Evolutionary conservation across 805 yeast species (phyloP), one percentile per base, ranked within the genome.

Genomic region (Saccharomyces eubayanus): DNA sequence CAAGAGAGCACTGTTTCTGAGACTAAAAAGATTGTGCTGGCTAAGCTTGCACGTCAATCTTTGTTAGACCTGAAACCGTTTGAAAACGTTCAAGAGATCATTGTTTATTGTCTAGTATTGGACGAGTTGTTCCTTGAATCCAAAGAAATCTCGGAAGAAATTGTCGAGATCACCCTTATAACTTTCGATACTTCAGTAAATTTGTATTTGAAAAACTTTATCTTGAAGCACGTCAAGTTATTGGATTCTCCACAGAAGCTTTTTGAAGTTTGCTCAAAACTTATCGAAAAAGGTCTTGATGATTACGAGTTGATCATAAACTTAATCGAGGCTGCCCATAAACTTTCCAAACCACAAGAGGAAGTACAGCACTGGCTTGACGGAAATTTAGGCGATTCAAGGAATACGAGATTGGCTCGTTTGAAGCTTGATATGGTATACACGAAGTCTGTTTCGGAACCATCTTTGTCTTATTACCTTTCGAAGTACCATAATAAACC

Each of bases 61-160:
- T 65, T 86, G 29, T 81, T 78, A 29, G 68, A 69, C n/a, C 64
- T 77, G 16, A 71, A 72, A 47, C 88, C 92, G 0, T 72, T 76
- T 47, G 59, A 72, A 45, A 72, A 74, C 21, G 80, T 85, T 8
- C 95, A 89, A 60, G 95, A 90, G 55, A 70, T 78, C 2, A 88
- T 72, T 58, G 79, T 89, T 2, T 76, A 77, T 54, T 82, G 81
- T 2, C 70, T 75, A 46, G 74, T 87, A 1, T 67, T 83, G 55
- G 66, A 72, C 47, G 66, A 70, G 47, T 51, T 67, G 36, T 67
- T 63, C 43, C 55, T 56, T 11, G 53, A 55, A 11, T 59, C 62
- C 46, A 65, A 60, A 43, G 70, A 70, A 0, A 69, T 75, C 21
- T 56, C 65, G 10, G 67, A 66, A 0, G 74, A 74, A 47, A 68